Evolutionary conservation across 1,284 basidiomycete genomes (phyloP).

Genomic region (Blastosporella zonata): DNA sequence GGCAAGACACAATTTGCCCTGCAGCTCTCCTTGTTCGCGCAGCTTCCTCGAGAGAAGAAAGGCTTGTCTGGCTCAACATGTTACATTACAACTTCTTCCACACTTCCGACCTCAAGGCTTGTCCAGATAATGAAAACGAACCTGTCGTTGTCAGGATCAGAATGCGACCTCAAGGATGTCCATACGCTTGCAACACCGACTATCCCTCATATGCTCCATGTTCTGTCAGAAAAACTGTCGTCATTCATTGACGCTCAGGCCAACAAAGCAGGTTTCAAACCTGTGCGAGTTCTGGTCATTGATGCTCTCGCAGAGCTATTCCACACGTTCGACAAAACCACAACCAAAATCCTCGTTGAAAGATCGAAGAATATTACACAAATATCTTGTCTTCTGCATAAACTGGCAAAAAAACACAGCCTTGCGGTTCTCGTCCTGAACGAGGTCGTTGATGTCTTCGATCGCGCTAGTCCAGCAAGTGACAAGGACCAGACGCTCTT

Average conservation of each 20-base stretch:
- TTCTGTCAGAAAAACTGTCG: slow-evolving; percentile 65
- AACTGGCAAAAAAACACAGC: slow-evolving; percentile 57
- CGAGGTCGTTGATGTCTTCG: slow-evolving; percentile 79
- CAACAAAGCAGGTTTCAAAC: slow-evolving; percentile 35
- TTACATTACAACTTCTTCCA: slow-evolving; percentile 74
- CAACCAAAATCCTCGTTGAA: slow-evolving; percentile 58
- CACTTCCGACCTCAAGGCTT: slow-evolving; percentile 67
- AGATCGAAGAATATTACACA: slow-evolving; percentile 68
- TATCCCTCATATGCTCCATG: slow-evolving; percentile 63
- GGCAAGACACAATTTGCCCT: slow-evolving; percentile 88
- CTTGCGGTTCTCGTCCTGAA: slow-evolving; percentile 83
- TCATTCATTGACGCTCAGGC: slow-evolving; percentile 44
- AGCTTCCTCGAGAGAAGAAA: slow-evolving; percentile 53
- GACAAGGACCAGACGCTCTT: slow-evolving; percentile 37
- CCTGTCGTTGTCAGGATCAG: slow-evolving; percentile 42
- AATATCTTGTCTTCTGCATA: slow-evolving; percentile 66
- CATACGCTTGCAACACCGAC: slow-evolving; percentile 60
- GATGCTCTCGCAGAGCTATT: slow-evolving; percentile 84
- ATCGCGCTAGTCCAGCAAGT: slow-evolving; percentile 27
- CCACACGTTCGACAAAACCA: slow-evolving; percentile 54
- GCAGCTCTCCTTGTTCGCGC: slow-evolving; percentile 73
- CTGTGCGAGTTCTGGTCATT: slow-evolving; percentile 71
- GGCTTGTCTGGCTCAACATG: slow-evolving; percentile 62
- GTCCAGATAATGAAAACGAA: slow-evolving; percentile 52
- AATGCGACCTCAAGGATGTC: slow-evolving; percentile 62